phyloP scores from a whole-genome alignment of 2,329 filamentous ascomycete species.

The Arthrocladium fulminans region DNA sequence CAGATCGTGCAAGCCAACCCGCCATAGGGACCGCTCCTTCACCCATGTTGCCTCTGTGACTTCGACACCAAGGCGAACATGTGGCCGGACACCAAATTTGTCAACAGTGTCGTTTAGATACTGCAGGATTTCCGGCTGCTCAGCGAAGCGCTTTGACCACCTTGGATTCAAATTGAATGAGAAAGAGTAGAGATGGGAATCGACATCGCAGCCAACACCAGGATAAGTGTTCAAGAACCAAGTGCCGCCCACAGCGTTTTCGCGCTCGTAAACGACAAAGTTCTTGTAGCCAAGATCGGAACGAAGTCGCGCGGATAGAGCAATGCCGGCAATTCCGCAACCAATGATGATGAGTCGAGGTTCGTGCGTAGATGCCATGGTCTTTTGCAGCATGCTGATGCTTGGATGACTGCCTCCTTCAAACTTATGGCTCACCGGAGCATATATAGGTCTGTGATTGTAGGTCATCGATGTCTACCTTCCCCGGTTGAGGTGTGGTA shows the following conservation, averaged over 20 bases:
- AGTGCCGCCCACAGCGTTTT: constrained; percentile 21
- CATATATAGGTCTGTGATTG: too few species aligned
- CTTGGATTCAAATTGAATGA: constrained; percentile 2
- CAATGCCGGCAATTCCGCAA: constrained; percentile 11
- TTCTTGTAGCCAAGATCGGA: constrained; percentile 4
- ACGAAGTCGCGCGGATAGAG: constrained; percentile 6
- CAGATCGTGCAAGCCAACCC: constrained; percentile 23
- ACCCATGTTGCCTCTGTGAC: constrained; percentile 23
- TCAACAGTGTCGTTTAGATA: constrained; percentile 34
- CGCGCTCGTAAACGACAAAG: constrained; percentile 22
- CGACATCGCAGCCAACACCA: constrained; percentile 20
- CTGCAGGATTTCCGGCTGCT: constrained; percentile 33
- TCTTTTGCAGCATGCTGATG: too few species aligned
- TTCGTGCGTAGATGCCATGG: too few species aligned
- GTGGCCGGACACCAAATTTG: constrained; percentile 23
- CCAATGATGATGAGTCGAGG: constrained; percentile 11
- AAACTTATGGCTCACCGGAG: too few species aligned
- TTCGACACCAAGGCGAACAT: constrained; percentile 22
- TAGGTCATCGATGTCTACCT: too few species aligned
- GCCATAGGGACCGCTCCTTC: constrained; percentile 21
- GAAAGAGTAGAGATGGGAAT: constrained; percentile 12
- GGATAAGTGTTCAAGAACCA: constrained; percentile 23
- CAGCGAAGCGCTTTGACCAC: background rate
- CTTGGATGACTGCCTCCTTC: too few species aligned
- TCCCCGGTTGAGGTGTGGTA: too few species aligned